Evolutionary conservation across 139 green algal genomes (phyloP), one percentile per base, ranked within the genome.

Genomic region (Coelastrella sp.): DNA sequence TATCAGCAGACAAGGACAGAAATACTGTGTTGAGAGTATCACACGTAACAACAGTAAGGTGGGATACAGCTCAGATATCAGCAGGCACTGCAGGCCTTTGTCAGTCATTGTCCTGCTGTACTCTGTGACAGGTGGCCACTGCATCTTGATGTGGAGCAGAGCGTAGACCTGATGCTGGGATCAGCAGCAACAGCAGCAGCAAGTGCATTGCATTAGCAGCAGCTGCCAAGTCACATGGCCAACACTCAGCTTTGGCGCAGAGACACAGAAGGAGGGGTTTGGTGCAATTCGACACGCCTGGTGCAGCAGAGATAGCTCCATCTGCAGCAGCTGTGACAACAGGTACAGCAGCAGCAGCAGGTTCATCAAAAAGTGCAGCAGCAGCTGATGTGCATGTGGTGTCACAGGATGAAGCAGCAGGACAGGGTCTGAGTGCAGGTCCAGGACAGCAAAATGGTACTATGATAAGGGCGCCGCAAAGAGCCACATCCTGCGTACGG

Each of bases 1-100:
- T 96, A 9, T 85, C 92, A 7, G 69, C 94, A 30, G 93, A 96
- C 81, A 57, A 90, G 25, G 89, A 90, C 30, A 73, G 88, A 67
- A 66, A 66, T 25, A 66, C 90, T 32, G 21, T 91, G 21, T 87
- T 92, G 53, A 81, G 90, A 13, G 92, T 95, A 37, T 87, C 87
- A 9, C 75, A 82, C 45, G 88, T 89, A 32, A 84, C 41, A 43
- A 89, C 92, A 34, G 23, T 76, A 3, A 80, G 32, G 75, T 93
- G 69, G 7, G 21, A 1, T 41, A 27, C 69, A 45, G 4, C 40
- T 4, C 60, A 0, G 69, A 79, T 9, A 34, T 79, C 25, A 79
- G 25, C 6, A 62, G 41, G 69, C 69, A 43, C 69, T 79, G 41
- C 15, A 8, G 13, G 25, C 15, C 21, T n/a, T 76, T 19, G 19